Evolutionary conservation across 164 flowering plant genomes (phyloP), one percentile per base, ranked within the genome.

Genomic region (Umbellularia californica): DNA sequence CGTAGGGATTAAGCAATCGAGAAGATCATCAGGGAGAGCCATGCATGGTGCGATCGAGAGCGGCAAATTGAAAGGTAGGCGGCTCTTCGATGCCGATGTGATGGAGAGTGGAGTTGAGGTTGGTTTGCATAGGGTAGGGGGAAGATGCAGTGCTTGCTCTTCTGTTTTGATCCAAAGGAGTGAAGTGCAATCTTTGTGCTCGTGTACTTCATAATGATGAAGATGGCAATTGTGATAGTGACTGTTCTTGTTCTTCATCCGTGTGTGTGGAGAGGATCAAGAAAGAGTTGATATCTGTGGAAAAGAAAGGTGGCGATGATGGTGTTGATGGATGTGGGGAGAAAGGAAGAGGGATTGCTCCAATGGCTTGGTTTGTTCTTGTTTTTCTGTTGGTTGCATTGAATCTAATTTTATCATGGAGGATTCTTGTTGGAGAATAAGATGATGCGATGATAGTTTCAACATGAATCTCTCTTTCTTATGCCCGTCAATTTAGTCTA

Each of bases 11-110:
- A 30, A 24, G 87, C 81, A 1, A 71, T 75, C 6, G 74, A 74
- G 10, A 87, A 83, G 77, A 82, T 83, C 5, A 50, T 75, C 1
- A 68, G 67, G 2, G 87, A 85, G 76, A 77, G 86, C 58, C 80
- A 76, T 73, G 84, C 72, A 28, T 28, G 30, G 3, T 0, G 88
- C 84, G 27, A 76, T 82, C 2, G 81, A 77, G 68, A 84, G 80
- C 6, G 86, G 88, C 2, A 78, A 75, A 75, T 50, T 89, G 65
- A 87, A 83, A 74, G 86, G 89, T 0, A 72, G 87, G 50, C 24
- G 83, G 55, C 88, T 89, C 55, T 82, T 83, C 84, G 27, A 76
- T 82, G 2, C 28, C 28, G 2, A 27, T 27, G 77, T 23, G 17
- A 65, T 50, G 14, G 82, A 76, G 52, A 72, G 65, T 75, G 79